Evolutionary conservation across 768 basidiomycete genomes (phyloP).

Genomic region (Leccinum variicolor): DNA sequence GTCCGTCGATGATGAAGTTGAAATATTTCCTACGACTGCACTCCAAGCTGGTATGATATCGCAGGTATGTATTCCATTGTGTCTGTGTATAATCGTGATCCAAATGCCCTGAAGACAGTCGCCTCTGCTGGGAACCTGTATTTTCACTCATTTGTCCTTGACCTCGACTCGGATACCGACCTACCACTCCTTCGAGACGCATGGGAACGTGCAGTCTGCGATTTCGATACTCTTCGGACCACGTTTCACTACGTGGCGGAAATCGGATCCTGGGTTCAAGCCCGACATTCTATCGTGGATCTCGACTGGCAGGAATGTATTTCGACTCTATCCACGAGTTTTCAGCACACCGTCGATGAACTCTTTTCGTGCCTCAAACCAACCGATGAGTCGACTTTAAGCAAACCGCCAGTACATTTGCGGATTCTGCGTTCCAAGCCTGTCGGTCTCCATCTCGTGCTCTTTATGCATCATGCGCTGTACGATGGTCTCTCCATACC

Average conservation of each 20-base stretch:
- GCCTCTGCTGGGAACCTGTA: slow-evolving; percentile 29
- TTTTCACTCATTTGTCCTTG: slow-evolving; percentile 32
- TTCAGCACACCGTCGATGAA: slow-evolving; percentile 11
- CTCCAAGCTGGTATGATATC: slow-evolving; percentile 50
- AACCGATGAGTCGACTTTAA: slow-evolving; percentile 20
- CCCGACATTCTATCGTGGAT: slow-evolving; percentile 21
- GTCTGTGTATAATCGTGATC: neutral
- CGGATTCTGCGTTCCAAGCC: slow-evolving; percentile 11
- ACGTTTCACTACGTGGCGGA: slow-evolving; percentile 44
- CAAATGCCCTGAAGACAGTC: slow-evolving; percentile 22
- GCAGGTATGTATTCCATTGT: slow-evolving; percentile 31
- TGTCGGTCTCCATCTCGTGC: slow-evolving; percentile 24
- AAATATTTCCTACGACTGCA: slow-evolving; percentile 39
- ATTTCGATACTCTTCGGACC: slow-evolving; percentile 42
- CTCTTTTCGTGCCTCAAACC: slow-evolving; percentile 14
- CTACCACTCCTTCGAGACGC: slow-evolving; percentile 31
- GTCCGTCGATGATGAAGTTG: slow-evolving; percentile 29
- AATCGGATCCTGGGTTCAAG: slow-evolving; percentile 30
- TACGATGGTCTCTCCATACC: slow-evolving; percentile 45
- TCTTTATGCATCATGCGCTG: slow-evolving; percentile 46
- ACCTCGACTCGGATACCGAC: slow-evolving; percentile 17
- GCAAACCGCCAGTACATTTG: slow-evolving; percentile 32
- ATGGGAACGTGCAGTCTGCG: slow-evolving; percentile 33
- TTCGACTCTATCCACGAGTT: slow-evolving; percentile 1
- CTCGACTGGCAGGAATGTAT: slow-evolving; percentile 24